Conservation (phyloP, 2,329 filamentous ascomycete genomes). For the Calonectria multiphialidica region DNA sequence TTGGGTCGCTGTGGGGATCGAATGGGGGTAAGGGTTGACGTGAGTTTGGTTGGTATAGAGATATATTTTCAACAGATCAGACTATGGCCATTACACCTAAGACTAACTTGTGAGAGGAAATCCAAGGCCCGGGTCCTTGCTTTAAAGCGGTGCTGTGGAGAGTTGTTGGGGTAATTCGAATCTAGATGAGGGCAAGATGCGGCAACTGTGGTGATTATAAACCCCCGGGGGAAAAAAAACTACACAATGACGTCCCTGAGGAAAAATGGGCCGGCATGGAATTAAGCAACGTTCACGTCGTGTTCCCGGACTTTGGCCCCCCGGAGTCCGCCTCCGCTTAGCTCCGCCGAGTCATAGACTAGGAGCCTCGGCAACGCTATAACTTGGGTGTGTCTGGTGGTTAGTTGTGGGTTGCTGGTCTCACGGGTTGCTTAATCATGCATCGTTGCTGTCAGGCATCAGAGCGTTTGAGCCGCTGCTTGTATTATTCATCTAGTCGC, state of each 20-base stretch:
- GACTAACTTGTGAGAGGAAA: not conserved
- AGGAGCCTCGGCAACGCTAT: not conserved
- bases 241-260: slow-evolving; percentile 7
- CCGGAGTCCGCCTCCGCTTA: slow-evolving; percentile 11
- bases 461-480: not conserved
- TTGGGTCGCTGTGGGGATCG: not conserved
- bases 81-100: not conserved
- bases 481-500: not conserved
- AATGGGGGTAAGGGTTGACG: not conserved
- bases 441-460: not conserved
- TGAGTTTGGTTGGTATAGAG: not conserved
- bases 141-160: not conserved
- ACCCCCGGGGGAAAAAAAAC: not conserved
- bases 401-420: not conserved
- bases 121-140: not conserved
- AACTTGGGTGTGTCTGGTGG: not conserved
- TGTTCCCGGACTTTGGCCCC: slow-evolving; percentile 7
- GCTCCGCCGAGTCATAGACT: not conserved
- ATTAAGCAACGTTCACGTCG: not conserved
- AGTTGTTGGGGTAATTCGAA: not conserved
- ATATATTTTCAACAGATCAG: not conserved
- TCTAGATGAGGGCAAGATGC: not conserved
- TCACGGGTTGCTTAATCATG: not conserved
- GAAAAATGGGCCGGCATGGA: not conserved
- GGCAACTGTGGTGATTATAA: slow-evolving; percentile 1